Evolutionary conservation across 116 monocot species (phyloP).

Genomic region (Dioscorea cayenensis): DNA sequence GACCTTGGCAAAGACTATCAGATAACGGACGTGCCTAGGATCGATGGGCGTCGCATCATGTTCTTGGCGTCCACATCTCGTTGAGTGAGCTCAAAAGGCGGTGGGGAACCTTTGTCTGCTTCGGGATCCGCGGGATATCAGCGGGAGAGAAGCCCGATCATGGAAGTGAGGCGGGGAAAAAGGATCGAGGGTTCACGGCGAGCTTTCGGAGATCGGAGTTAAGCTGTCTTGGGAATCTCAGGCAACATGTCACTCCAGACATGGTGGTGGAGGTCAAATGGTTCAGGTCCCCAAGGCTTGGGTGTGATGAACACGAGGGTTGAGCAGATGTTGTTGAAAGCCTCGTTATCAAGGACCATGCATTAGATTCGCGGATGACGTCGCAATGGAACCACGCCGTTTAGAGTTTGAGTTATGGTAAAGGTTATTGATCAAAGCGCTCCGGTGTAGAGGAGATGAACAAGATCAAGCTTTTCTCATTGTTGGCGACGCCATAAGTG

Average conservation of each 20-base stretch:
- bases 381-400: too few relatives aligned
- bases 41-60: constrained; percentile 81
- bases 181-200: constrained; percentile 61
- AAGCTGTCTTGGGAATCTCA: constrained; percentile 56
- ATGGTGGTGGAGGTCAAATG: constrained; percentile 41
- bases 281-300: constrained; percentile 20
- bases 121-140: constrained; percentile 39
- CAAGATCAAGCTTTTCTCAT: too few relatives aligned
- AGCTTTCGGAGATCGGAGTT: constrained; percentile 60
- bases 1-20: constrained; percentile 44
- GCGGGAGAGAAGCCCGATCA: constrained; percentile 46
- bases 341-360: too few relatives aligned
- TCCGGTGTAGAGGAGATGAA: too few relatives aligned
- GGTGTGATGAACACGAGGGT: too few relatives aligned
- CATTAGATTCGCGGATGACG: too few relatives aligned
- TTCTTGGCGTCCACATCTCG: constrained; percentile 85
- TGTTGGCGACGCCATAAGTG: too few relatives aligned
- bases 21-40: constrained; percentile 62
- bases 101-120: constrained; percentile 68
- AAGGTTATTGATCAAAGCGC: too few relatives aligned
- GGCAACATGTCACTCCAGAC: constrained; percentile 54
- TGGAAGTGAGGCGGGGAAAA: constrained; percentile 66
- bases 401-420: too few relatives aligned
- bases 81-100: constrained; percentile 68
- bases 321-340: too few relatives aligned